Conservation (phyloP, 345 rosid genomes). For the Carallia pectinifolia region DNA sequence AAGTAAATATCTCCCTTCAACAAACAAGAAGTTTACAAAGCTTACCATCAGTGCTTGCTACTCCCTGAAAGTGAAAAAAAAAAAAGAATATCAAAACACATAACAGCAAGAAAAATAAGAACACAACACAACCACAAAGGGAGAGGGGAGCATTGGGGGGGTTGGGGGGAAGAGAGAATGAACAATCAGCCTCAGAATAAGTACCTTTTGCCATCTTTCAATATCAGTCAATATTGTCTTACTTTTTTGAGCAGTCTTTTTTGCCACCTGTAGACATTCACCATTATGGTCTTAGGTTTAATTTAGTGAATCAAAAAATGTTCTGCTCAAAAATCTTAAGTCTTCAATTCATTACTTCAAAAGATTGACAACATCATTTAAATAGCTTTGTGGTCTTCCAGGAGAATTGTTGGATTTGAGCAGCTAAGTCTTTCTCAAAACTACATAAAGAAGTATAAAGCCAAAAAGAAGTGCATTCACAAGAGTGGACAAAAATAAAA, state of each 20-base stretch:
- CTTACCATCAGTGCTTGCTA: conserved; percentile 95
- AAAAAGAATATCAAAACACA: conserved; percentile 26
- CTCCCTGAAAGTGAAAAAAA: conserved; percentile 58
- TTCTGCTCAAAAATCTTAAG: too few species aligned
- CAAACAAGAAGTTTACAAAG: conserved; percentile 3
- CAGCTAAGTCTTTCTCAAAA: too few species aligned
- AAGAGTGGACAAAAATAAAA: too few species aligned
- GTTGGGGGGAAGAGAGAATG: too few species aligned
- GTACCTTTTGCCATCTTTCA: conserved; percentile 98
- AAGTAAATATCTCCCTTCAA: background rate
- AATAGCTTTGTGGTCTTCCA: too few species aligned
- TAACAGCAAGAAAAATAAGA: conserved; percentile 12
- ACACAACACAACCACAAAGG: background rate
- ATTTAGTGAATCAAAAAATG: background rate
- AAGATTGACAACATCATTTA: too few species aligned
- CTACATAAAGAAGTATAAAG: too few species aligned
- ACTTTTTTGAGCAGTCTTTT: conserved; percentile 84
- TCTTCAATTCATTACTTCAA: too few species aligned
- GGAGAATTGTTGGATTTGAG: too few species aligned
- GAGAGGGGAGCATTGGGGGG: background rate
- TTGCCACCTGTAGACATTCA: conserved; percentile 64
- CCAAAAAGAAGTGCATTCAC: too few species aligned
- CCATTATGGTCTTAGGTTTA: background rate
- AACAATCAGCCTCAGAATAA: conserved; percentile 1
- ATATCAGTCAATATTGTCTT: conserved; percentile 83